Evolutionary conservation across 306 rosid genomes (phyloP), one percentile per base, ranked within the genome.

Genomic region (Abrus precatorius): DNA sequence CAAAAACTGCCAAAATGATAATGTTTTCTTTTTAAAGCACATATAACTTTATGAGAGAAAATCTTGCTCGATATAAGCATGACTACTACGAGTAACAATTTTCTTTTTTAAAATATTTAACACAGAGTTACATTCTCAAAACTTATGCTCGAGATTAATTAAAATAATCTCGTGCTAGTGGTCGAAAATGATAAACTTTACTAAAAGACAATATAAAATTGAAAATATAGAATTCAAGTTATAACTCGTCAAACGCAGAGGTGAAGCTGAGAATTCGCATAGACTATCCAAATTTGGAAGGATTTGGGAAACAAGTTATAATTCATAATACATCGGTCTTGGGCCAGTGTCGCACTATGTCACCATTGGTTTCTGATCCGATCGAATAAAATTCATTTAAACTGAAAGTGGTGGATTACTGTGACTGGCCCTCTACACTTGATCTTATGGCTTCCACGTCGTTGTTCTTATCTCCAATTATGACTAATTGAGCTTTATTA

Each of bases 401-500:
- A 52, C 62, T 43, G 44, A 13, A 27, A 32, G 5, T 43, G 69
- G 3, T 62, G 52, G 14, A 43, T 55, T 29, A 78, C 3, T 33
- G 7, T 75, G 11, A 55, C 8, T 53, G 67, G 47, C 6, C 41
- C 36, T 59, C 44, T 20, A 62, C 48, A 52, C 55, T 72, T 13
- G 14, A 20, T 67, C n/a, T 56, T 40, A 1, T n/a, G 28, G 59
- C 71, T 47, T 77, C 83, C 29, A 44, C 32, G 6, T 55, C 32
- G 0, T 5, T 41, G 5, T 54, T 70, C 29, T 36, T 27, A 5
- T 41, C 73, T 50, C 28, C 81, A 61, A 49, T 9, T 20, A 38
- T 70, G 30, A 75, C 80, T 29, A 63, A 29, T 28, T 76, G 76
- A 45, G 40, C 3, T 45, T 70, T 48, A 33, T 57, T 64, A 44